Evolutionary conservation across 805 yeast genomes (phyloP).

Genomic region (Brettanomyces nanus): DNA sequence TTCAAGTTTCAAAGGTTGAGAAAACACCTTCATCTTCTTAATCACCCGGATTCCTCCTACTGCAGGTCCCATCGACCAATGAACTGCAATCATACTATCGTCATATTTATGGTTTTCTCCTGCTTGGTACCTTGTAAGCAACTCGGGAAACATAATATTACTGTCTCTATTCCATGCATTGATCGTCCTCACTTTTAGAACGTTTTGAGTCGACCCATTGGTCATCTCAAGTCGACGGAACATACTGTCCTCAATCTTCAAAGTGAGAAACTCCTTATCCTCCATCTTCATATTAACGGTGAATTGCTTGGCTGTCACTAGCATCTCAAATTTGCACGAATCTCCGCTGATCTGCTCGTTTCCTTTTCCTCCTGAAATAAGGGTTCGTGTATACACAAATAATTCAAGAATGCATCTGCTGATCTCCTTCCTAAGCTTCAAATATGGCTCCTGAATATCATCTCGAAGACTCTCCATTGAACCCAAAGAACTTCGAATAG

Average conservation of each 20-base stretch:
- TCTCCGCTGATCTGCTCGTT: conserved; percentile 20
- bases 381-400: conserved; percentile 36
- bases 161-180: conserved; percentile 61
- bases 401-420: conserved; percentile 32
- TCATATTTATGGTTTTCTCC: conserved; percentile 4
- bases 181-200: conserved; percentile 48
- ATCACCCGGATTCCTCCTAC: conserved; percentile 89
- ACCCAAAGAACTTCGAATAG: conserved; percentile 23
- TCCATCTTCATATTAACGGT: conserved; percentile 63
- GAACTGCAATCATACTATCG: conserved; percentile 33
- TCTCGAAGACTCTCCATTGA: conserved; percentile 40
- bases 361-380: conserved; percentile 11
- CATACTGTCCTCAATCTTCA: conserved; percentile 53
- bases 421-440: conserved; percentile 29
- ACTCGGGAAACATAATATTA: conserved; percentile 57
- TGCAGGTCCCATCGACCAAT: conserved; percentile 78
- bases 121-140: conserved; percentile 44
- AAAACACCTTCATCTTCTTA: conserved; percentile 47
- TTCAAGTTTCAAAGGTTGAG: conserved; percentile 63
- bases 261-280: conserved; percentile 56
- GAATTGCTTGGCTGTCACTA: conserved; percentile 59
- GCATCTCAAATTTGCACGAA: conserved; percentile 39
- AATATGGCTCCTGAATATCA: conserved; percentile 17
- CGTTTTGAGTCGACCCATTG: conserved; percentile 61
- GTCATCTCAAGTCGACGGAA: conserved; percentile 55